Evolutionary conservation across 352 stramenopile genomes (phyloP).

Genomic region (Aphanomyces invadans): DNA sequence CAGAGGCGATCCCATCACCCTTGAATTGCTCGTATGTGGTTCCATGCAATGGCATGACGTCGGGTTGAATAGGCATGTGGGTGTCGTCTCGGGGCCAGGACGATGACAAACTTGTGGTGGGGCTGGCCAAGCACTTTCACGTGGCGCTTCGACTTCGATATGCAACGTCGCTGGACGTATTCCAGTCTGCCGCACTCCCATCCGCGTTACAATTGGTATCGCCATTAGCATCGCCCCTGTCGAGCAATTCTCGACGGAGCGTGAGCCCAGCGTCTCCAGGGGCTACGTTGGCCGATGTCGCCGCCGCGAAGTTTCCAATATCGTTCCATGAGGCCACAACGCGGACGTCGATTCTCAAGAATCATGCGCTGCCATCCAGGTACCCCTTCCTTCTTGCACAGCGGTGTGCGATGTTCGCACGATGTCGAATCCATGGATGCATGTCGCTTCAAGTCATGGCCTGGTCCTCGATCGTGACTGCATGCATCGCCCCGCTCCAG

Average conservation of each 20-base stretch:
- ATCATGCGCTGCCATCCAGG: not conserved
- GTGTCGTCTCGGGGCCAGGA: slow-evolving; percentile 9
- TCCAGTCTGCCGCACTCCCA: slow-evolving; percentile 23
- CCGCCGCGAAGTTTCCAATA: not conserved
- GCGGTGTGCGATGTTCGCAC: too few relatives aligned
- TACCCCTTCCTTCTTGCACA: not conserved
- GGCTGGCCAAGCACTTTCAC: slow-evolving; percentile 65
- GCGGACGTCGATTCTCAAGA: not conserved
- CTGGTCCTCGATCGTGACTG: too few relatives aligned
- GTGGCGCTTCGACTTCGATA: slow-evolving; percentile 59
- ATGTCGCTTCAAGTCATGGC: too few relatives aligned
- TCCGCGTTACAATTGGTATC: too few relatives aligned
- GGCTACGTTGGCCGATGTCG: not conserved
- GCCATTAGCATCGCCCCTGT: too few relatives aligned
- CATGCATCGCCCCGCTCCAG: too few relatives aligned
- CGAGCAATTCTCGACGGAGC: too few relatives aligned
- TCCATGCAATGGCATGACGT: too few relatives aligned
- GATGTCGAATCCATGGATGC: too few relatives aligned
- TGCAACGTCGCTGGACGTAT: slow-evolving; percentile 52
- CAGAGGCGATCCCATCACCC: slow-evolving; percentile 16
- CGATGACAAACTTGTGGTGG: slow-evolving; percentile 32
- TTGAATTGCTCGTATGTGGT: too few relatives aligned
- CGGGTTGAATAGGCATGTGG: slow-evolving; percentile 24
- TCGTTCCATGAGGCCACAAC: not conserved
- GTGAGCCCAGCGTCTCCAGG: too few relatives aligned